Conservation (phyloP, 208 protist genomes). For the Trypanosoma melophagium region DNA sequence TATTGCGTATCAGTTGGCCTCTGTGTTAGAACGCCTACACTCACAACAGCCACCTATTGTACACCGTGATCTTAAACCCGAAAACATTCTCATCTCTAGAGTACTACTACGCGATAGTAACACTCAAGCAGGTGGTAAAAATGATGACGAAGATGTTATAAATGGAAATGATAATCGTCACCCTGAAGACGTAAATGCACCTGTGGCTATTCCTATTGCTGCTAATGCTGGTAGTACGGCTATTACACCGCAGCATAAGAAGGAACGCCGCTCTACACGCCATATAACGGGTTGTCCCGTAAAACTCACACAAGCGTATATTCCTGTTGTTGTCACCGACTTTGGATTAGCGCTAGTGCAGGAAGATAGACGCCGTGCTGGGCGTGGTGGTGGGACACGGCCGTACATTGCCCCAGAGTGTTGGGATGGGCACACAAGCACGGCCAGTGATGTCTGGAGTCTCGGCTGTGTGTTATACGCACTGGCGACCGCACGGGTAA, state of each 20-base stretch:
- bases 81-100: slow-evolving; percentile 78
- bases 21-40: slow-evolving; percentile 74
- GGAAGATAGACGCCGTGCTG: slow-evolving; percentile 28
- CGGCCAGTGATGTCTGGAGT: slow-evolving; percentile 83
- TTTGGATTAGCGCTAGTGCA: slow-evolving; percentile 76
- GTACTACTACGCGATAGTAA: background rate
- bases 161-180: background rate
- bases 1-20: slow-evolving; percentile 78
- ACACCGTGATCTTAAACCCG: slow-evolving; percentile 71
- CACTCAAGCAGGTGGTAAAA: background rate
- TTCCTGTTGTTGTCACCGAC: slow-evolving; percentile 83
- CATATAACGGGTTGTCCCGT: background rate
- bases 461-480: slow-evolving; percentile 87
- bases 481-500: slow-evolving; percentile 67
- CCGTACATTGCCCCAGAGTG: slow-evolving; percentile 86
- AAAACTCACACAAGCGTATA: slow-evolving; percentile 38
- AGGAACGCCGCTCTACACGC: background rate
- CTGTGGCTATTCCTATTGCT: background rate
- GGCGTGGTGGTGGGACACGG: slow-evolving; percentile 65
- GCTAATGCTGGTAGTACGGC: background rate
- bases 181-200: slow-evolving; percentile 20
- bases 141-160: background rate
- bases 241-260: background rate
- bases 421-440: slow-evolving; percentile 57
- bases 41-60: slow-evolving; percentile 52